A percentile compares a stretch with the other conserved stretches of the same genome.
phyloP scores from a whole-genome alignment of 306 rosid genomes.

The Corylus heterophylla region DNA sequence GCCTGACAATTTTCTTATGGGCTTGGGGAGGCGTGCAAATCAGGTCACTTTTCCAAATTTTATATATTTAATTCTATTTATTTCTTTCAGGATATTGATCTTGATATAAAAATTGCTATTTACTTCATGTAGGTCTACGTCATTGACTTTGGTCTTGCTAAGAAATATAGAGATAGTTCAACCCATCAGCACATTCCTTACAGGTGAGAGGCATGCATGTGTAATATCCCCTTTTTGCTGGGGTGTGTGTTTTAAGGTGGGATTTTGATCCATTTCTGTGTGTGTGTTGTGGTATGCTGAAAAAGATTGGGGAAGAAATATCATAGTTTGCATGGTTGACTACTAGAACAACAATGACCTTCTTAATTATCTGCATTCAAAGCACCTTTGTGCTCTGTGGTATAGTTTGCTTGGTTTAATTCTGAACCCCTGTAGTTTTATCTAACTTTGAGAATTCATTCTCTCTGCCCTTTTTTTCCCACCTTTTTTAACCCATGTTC shows the following conservation, averaged over 20 bases:
- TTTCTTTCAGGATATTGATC: neutral
- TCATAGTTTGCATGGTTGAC: neutral
- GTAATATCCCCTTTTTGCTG: neutral
- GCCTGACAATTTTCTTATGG: constrained; percentile 98
- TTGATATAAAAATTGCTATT: constrained; percentile 27
- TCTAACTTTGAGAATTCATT: too few species aligned
- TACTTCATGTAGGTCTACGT: constrained; percentile 53
- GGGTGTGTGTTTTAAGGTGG: constrained; percentile 16
- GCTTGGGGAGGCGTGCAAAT: constrained; percentile 96
- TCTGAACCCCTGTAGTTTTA: neutral
- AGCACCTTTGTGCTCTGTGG: neutral
- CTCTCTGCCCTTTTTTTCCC: too few species aligned
- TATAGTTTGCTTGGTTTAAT: neutral
- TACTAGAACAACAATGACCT: neutral
- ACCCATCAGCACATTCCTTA: constrained; percentile 97
- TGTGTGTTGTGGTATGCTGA: neutral
- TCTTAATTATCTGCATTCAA: neutral
- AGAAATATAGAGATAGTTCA: constrained; percentile 88
- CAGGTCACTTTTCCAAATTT: constrained; percentile 50
- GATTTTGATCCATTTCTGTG: neutral
- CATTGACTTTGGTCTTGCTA: constrained; percentile 96
- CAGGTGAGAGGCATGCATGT: constrained; percentile 58
- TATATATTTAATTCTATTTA: neutral
- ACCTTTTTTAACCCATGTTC: too few species aligned
- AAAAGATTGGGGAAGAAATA: neutral